Conservation (phyloP, 2,329 filamentous ascomycete genomes). For the Scedosporium apiospermum region DNA sequence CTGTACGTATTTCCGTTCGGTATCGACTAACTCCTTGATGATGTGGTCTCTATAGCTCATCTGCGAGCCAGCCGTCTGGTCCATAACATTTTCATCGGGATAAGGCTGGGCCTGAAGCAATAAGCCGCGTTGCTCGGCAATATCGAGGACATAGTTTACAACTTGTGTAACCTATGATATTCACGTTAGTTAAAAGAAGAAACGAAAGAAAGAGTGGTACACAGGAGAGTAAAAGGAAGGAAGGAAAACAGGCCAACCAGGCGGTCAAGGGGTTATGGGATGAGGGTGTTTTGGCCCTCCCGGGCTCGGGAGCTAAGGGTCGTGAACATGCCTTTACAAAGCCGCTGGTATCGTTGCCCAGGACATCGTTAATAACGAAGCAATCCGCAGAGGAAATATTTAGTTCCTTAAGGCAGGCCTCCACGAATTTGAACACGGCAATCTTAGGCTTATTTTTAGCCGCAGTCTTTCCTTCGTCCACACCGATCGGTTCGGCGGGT, state of each 20-base stretch:
- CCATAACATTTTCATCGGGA: slow-evolving; percentile 41
- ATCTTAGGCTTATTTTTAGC: slow-evolving; percentile 75
- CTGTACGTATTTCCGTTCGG: slow-evolving; percentile 95
- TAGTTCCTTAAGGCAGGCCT: slow-evolving; percentile 77
- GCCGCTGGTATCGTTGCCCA: slow-evolving; percentile 89
- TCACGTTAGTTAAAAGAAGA: slow-evolving; percentile 4
- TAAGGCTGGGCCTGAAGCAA: slow-evolving; percentile 54
- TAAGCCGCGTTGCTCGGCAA: slow-evolving; percentile 68
- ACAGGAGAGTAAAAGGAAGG: too few species aligned
- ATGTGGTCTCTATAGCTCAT: slow-evolving; percentile 77
- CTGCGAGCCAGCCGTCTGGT: slow-evolving; percentile 46
- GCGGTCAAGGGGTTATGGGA: neutral
- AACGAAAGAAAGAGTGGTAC: neutral
- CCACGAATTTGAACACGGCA: slow-evolving; percentile 84
- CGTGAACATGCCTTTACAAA: slow-evolving; percentile 70
- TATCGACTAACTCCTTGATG: slow-evolving; percentile 83
- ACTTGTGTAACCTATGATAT: slow-evolving; percentile 64
- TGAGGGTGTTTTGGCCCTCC: neutral
- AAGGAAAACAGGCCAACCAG: neutral
- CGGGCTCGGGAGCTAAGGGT: too few species aligned
- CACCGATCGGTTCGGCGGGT: slow-evolving; percentile 56
- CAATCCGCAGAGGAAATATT: slow-evolving; percentile 71
- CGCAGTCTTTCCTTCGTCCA: slow-evolving; percentile 49
- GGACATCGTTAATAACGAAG: slow-evolving; percentile 86
- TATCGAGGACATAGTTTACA: slow-evolving; percentile 84